Base-by-base conservation (phyloP, 163 green algal genomes). In the Botryococcus braunii region DNA sequence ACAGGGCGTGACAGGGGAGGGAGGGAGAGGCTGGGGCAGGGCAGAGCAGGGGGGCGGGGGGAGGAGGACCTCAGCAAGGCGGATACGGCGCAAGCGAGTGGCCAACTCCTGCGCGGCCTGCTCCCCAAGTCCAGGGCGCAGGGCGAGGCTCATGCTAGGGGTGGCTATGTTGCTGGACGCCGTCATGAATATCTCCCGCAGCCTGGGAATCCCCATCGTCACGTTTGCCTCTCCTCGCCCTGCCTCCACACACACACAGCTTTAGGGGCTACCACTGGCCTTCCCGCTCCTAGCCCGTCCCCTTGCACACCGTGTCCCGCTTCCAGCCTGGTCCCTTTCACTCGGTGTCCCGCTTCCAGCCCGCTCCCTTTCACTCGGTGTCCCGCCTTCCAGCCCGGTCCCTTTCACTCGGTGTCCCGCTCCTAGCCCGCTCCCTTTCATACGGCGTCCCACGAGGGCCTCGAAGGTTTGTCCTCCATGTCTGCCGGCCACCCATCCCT, bases 131-230 rank as follows among this genome's bases (percentile, higher is more conserved):
- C 67, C 69, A 9, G 64, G 17, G 57, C 69, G 71, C 68, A 97
- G 62, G 17, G 88, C 86, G 68, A 97, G 72, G 7, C 83, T 95
- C 90, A 97, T 96, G 43, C 96, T 86, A 31, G 93, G 93, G 25
- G 90, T 97, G 80, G 85, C 85, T 71, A 96, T 96, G 58, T 43
- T 71, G 27, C 71, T 65, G 0, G 88, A 78, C 0, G 93, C 93
- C 0, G 91, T 97, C 93, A 98, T 98, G 13, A 98, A 78, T 41
- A 98, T 92, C 80, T 98, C 93, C 6, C 92, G 81, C 57, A 98
- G 79, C 23, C 92, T 88, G 3, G 92, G 92, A 52, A 98, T 97
- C 55, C 92, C 92, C 50, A 98, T 82, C 49, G 92, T 98, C 72
- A 98, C 92, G 73, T 98, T 98, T 11, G 92, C 92, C 80, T 97